These are phyloP conservation scores for Hydrangea macrophylla DNA, from an alignment of 148 eudicot species.

Conservation along the genomic window DNA sequence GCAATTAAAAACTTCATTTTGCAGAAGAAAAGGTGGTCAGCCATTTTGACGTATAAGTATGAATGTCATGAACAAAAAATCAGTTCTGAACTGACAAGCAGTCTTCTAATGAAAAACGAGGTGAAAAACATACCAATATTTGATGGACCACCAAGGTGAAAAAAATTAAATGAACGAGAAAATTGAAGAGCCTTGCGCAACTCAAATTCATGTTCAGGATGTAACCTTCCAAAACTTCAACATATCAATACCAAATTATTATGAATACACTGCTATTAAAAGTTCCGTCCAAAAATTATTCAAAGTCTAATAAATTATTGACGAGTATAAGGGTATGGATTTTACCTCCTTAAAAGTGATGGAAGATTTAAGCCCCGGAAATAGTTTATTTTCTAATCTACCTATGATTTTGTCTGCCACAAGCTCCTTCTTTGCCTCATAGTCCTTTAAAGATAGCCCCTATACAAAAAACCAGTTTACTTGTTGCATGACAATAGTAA, in stretches of 20 bases:
- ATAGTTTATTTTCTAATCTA: constrained; percentile 81
- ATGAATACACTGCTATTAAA: neutral
- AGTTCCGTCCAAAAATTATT: neutral
- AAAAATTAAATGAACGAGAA: neutral
- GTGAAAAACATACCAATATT: neutral
- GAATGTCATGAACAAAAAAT: neutral
- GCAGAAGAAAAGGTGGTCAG: neutral
- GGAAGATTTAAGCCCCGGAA: constrained; percentile 87
- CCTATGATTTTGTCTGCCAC: constrained; percentile 76
- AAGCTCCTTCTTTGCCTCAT: constrained; percentile 79
- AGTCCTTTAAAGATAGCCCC: constrained; percentile 72
- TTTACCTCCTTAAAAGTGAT: constrained; percentile 82
- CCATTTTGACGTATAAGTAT: neutral
- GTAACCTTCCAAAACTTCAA: neutral
- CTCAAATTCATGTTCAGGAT: neutral
- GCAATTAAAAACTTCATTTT: no score
- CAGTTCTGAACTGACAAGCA: neutral
- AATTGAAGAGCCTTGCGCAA: neutral
- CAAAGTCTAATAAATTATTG: neutral
- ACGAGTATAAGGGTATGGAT: neutral
- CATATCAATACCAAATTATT: neutral
- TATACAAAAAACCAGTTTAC: constrained; percentile 20
- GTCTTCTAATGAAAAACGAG: neutral
- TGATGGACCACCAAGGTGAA: neutral
- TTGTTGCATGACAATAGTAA: neutral